A percentile compares a stretch with the other conserved stretches of the same genome.
phyloP scores from a whole-genome alignment of 2,329 filamentous ascomycete genomes.

The Hirsutella thompsonii region DNA sequence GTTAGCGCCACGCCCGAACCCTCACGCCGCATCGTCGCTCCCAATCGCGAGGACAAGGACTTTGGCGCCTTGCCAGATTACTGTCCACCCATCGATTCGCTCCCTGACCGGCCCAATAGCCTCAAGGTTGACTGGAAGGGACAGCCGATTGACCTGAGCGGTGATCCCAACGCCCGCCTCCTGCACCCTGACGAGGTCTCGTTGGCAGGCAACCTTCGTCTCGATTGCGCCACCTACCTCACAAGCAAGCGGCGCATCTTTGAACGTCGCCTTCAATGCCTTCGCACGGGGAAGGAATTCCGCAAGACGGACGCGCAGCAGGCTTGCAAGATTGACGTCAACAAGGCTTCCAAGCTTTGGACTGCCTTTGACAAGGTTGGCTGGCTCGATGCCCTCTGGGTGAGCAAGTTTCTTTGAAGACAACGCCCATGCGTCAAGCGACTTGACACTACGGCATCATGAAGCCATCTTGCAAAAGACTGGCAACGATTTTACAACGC shows the following conservation, averaged over 20 bases:
- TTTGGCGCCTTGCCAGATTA: constrained; percentile 60
- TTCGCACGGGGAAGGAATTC: constrained; percentile 65
- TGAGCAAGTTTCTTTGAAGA: constrained; percentile 20
- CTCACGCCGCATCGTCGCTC: constrained; percentile 38
- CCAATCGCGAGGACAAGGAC: constrained; percentile 72
- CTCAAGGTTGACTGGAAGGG: constrained; percentile 86
- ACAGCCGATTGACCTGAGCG: constrained; percentile 59
- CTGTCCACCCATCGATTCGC: constrained; percentile 54
- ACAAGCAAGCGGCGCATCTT: constrained; percentile 92
- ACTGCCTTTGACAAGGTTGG: constrained; percentile 76
- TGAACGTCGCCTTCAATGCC: constrained; percentile 55
- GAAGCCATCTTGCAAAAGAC: not conserved
- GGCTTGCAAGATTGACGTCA: constrained; percentile 96
- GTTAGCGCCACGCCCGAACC: constrained; percentile 37
- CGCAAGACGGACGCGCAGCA: constrained; percentile 92
- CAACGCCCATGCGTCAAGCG: not conserved
- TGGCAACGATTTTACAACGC: not conserved
- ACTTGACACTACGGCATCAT: not conserved
- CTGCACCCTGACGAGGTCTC: constrained; percentile 68
- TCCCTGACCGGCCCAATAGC: constrained; percentile 53
- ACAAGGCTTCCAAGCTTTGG: constrained; percentile 92
- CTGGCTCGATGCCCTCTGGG: constrained; percentile 54
- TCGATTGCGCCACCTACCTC: constrained; percentile 80
- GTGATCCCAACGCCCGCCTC: constrained; percentile 54
- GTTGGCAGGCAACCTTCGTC: constrained; percentile 65